Percentiles rank a stretch among this genome's conserved stretches.
These are phyloP conservation scores for Hypomontagnella submonticulosa DNA, from an alignment of 495 filamentous ascomycete species.

Conservation along the genomic window DNA sequence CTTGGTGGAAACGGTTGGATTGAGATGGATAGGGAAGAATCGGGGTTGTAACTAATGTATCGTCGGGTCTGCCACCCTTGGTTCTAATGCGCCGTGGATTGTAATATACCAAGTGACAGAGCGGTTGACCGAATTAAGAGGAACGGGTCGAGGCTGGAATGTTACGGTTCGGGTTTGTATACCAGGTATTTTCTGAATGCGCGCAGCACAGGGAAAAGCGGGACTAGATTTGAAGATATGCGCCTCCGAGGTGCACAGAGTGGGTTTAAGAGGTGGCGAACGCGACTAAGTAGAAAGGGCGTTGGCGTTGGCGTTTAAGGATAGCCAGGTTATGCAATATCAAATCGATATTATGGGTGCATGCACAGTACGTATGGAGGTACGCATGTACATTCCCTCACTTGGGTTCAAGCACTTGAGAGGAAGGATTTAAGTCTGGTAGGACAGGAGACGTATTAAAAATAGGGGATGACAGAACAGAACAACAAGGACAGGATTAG, in stretches of 20 bases:
- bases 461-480: constrained; percentile 16
- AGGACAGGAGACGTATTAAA: constrained; percentile 11
- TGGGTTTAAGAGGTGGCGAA: constrained; percentile 16
- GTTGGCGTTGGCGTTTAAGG: constrained; percentile 4
- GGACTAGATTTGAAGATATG: constrained; percentile 9
- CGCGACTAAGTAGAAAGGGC: constrained; percentile 6
- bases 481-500: constrained; percentile 41
- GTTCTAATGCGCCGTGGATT: not conserved
- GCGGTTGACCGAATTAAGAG: not conserved
- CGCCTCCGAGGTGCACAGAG: constrained; percentile 4
- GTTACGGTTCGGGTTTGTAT: constrained; percentile 22
- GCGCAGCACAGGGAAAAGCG: constrained; percentile 19
- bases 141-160: constrained; percentile 34
- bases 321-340: constrained; percentile 23
- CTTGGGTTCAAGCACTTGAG: not conserved
- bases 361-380: constrained; percentile 9
- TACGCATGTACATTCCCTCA: constrained; percentile 8
- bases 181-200: constrained; percentile 26
- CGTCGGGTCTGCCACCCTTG: not conserved
- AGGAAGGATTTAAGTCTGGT: not conserved
- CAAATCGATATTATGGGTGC: constrained; percentile 36
- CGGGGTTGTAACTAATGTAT: constrained; percentile 1
- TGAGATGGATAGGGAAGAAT: constrained; percentile 5
- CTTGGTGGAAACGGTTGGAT: constrained; percentile 11
- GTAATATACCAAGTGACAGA: not conserved